Conservation (phyloP, 495 filamentous ascomycete genomes). For the Letharia lupina region DNA sequence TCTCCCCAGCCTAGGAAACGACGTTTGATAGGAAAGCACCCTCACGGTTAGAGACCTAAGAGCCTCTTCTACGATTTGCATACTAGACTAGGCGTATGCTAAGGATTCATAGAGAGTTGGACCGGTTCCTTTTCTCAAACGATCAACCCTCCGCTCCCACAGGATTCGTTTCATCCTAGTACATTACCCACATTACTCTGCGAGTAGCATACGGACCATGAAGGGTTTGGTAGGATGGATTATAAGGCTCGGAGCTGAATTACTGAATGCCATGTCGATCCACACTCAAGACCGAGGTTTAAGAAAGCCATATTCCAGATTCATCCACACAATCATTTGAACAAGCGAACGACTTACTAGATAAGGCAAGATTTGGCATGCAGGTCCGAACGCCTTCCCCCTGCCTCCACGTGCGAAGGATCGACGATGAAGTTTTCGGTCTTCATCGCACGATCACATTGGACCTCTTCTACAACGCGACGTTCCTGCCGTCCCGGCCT, state of each 20-base stretch:
- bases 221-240: not conserved
- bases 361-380: slow-evolving; percentile 4
- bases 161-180: not conserved
- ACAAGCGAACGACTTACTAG: slow-evolving; percentile 11
- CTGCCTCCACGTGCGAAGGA: slow-evolving; percentile 15
- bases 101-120: not conserved
- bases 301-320: not conserved
- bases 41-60: not conserved
- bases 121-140: not conserved
- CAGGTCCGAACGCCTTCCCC: slow-evolving; percentile 14
- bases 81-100: not conserved
- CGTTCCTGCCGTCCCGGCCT: not conserved
- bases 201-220: not conserved
- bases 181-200: not conserved
- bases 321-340: slow-evolving; percentile 2
- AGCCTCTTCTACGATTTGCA: not conserved
- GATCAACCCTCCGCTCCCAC: not conserved
- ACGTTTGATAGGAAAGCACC: not conserved
- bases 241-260: not conserved
- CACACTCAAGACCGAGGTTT: too few species aligned
- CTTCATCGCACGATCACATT: slow-evolving; percentile 4
- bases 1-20: too few species aligned
- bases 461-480: not conserved
- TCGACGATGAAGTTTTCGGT: not conserved
- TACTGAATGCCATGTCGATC: not conserved